Percentiles rank a stretch among this genome's conserved stretches.
Evolutionary conservation across 1,284 basidiomycete species (phyloP).

Genomic region (Naganishia sp.): DNA sequence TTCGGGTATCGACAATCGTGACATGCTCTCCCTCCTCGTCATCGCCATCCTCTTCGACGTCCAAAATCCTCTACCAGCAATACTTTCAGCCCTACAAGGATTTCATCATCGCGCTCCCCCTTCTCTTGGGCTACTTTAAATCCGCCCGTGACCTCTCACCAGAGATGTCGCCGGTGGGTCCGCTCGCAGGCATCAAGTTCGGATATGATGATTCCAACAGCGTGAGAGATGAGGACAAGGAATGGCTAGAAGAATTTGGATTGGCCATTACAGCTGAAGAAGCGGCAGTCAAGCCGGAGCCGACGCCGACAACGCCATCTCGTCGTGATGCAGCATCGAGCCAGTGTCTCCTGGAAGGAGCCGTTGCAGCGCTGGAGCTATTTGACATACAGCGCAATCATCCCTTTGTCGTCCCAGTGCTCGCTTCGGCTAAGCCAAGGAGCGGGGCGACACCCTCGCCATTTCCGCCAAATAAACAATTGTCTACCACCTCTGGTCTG

Average conservation of each 20-base stretch:
- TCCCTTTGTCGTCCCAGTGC: constrained; percentile 17
- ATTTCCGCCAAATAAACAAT: constrained; percentile 11
- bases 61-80: constrained; percentile 21
- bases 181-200: constrained; percentile 16
- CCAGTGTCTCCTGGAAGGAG: constrained; percentile 18
- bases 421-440: not conserved
- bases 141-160: constrained; percentile 21
- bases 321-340: not conserved
- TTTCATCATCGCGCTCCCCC: constrained; percentile 24
- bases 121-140: constrained; percentile 24
- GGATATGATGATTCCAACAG: not conserved
- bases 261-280: not conserved
- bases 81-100: constrained; percentile 26
- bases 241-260: constrained; percentile 19
- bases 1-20: constrained; percentile 20
- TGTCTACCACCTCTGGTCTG: not conserved
- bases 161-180: not conserved
- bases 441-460: constrained; percentile 21
- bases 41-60: constrained; percentile 19
- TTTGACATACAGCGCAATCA: constrained; percentile 19
- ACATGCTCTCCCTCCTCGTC: constrained; percentile 25
- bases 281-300: constrained; percentile 9
- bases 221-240: not conserved
- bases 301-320: not conserved
- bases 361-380: constrained; percentile 15